These are phyloP conservation scores for Hyphodiscus hymeniophilus DNA, from an alignment of 495 filamentous ascomycete genomes.

Conservation along the genomic window DNA sequence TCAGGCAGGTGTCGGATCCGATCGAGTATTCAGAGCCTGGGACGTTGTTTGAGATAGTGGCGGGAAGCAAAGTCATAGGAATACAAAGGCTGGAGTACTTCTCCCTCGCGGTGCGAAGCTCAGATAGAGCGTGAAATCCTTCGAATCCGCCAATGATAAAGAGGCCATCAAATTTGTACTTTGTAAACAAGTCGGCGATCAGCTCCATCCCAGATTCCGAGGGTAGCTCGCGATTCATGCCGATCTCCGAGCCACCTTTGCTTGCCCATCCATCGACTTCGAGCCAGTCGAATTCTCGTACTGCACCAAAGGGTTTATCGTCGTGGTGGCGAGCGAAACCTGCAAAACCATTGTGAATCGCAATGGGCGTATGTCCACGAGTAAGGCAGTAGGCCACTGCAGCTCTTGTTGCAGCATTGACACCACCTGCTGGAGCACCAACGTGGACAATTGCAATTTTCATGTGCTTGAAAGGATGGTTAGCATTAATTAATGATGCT, in stretches of 20 bases:
- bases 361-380: slow-evolving; percentile 85
- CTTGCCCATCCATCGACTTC: slow-evolving; percentile 93
- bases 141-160: slow-evolving; percentile 96
- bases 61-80: slow-evolving; percentile 84
- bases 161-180: slow-evolving; percentile 82
- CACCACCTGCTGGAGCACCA: slow-evolving; percentile 95
- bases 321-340: slow-evolving; percentile 86
- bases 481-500: neutral
- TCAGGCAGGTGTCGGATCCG: slow-evolving; percentile 93
- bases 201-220: slow-evolving; percentile 72
- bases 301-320: slow-evolving; percentile 72
- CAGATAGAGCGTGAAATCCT: slow-evolving; percentile 84
- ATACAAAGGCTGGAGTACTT: slow-evolving; percentile 83
- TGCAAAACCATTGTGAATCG: slow-evolving; percentile 95
- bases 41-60: slow-evolving; percentile 98
- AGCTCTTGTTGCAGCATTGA: slow-evolving; percentile 94
- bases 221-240: slow-evolving; percentile 90
- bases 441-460: slow-evolving; percentile 93
- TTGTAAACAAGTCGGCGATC: slow-evolving; percentile 77
- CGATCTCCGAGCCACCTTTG: slow-evolving; percentile 95
- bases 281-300: slow-evolving; percentile 82
- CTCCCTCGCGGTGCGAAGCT: slow-evolving; percentile 72
- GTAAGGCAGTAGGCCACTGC: slow-evolving; percentile 92
- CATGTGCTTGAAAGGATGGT: slow-evolving; percentile 59
- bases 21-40: slow-evolving; percentile 96